These are phyloP conservation scores for Stephania yunnanensis DNA, from an alignment of 164 flowering plant species.

Conservation along the genomic window DNA sequence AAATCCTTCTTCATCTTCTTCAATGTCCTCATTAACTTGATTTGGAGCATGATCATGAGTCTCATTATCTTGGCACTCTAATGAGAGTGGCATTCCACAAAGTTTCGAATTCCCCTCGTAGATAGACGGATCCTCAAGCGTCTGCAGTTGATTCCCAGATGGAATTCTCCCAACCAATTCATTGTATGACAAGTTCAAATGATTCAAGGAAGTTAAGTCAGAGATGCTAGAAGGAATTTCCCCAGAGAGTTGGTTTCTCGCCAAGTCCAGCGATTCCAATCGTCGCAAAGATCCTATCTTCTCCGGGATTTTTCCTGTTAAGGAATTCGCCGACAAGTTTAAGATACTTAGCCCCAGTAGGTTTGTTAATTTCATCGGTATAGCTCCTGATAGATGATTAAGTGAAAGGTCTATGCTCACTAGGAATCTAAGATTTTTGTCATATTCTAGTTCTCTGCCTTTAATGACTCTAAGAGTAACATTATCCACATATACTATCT, in stretches of 20 bases:
- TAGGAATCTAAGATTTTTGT: neutral
- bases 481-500: neutral
- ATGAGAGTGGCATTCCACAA: neutral
- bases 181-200: too few species aligned
- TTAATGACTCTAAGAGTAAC: neutral
- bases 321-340: neutral
- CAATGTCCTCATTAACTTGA: neutral
- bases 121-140: neutral
- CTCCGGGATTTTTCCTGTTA: neutral
- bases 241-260: too few species aligned
- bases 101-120: conserved; percentile 6
- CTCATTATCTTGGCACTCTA: neutral
- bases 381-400: neutral
- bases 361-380: neutral
- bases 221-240: too few species aligned
- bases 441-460: conserved; percentile 3
- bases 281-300: neutral
- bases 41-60: neutral
- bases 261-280: too few species aligned
- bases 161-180: too few species aligned
- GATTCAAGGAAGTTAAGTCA: too few species aligned
- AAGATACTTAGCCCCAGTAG: neutral
- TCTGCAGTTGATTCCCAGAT: too few species aligned
- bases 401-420: neutral
- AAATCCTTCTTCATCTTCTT: neutral